Evolutionary conservation across 257 asterid genomes (phyloP), one percentile per base, ranked within the genome.

Genomic region (Datura wrightii): DNA sequence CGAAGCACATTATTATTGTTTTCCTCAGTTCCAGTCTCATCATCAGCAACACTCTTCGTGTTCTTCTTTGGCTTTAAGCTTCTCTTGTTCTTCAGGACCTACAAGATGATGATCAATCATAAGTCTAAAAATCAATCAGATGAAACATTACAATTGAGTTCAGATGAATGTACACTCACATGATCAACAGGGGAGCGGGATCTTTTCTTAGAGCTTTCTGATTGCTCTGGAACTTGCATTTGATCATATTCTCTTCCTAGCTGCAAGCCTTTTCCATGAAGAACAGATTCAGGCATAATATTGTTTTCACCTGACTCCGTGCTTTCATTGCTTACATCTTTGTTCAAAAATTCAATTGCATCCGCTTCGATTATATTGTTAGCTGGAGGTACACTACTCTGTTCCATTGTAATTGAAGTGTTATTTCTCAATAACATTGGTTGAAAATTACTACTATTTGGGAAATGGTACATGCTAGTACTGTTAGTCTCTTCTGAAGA

Each of bases 161-260:
- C 9, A 31, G 31, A 78, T 50, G 48, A 50, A 24, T 24, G 31
- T 24, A 24, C 3, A 78, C 82, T 66, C 46, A 89, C 87, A 53
- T 86, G 83, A 41, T 83, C 70, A 70, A 83, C 65, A 62, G 89
- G 89, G 24, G 55, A 10, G 24, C 87, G 87, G 15, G 92, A 66
- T 86, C 95, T 86, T 89, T 90, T 93, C 90, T 87, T 93, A 34
- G 89, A 83, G 67, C 79, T 72, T 65, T 84, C 85, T 1, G 85
- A 78, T 52, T 79, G 15, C 78, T 79, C 85, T 2, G 79, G 87
- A 71, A 50, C 42, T 52, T 85, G 85, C 59, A 58, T 24, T 69
- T 81, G 59, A 59, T 69, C 84, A 56, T 83, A 70, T 36, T 86
- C 84, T 69, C 69, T 79, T 36, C 65, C 84, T 2, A 62, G 82